These are phyloP conservation scores for Plicaturopsis crispa DNA, from an alignment of 768 basidiomycete genomes.

Conservation along the genomic window DNA sequence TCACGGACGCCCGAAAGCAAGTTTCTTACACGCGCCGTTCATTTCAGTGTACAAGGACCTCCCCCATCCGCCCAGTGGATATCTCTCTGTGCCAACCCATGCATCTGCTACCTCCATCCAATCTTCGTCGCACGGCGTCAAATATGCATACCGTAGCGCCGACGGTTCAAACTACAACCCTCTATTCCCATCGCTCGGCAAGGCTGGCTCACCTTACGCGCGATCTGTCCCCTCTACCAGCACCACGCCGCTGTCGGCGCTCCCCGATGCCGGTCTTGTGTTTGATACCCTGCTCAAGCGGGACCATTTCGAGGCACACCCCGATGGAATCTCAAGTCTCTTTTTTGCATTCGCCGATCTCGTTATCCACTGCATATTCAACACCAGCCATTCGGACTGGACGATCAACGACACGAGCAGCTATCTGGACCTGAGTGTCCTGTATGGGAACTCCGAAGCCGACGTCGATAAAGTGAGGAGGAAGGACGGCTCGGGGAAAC, in stretches of 20 bases:
- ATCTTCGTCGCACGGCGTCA: constrained; percentile 9
- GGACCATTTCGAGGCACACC: constrained; percentile 41
- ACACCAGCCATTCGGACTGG: constrained; percentile 39
- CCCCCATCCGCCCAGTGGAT: constrained; percentile 62
- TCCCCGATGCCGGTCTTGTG: constrained; percentile 61
- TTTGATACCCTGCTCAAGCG: constrained; percentile 62
- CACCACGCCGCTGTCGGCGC: constrained; percentile 29
- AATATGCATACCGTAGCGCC: constrained; percentile 49
- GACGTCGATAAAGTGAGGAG: constrained; percentile 39
- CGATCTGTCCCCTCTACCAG: constrained; percentile 51
- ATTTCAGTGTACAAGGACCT: constrained; percentile 68
- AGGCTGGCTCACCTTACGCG: constrained; percentile 59
- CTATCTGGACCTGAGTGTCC: constrained; percentile 69
- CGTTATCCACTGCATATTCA: constrained; percentile 68
- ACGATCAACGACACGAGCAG: constrained; percentile 58
- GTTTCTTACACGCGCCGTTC: constrained; percentile 7
- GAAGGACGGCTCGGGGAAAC: constrained; percentile 56
- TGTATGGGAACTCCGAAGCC: constrained; percentile 57
- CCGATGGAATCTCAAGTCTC: constrained; percentile 61
- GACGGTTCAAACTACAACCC: constrained; percentile 60
- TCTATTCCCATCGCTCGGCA: constrained; percentile 46
- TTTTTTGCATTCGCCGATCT: constrained; percentile 79
- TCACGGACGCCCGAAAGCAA: neutral
- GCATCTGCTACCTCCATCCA: constrained; percentile 7
- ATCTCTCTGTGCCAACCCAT: constrained; percentile 25